Evolutionary conservation across 2,329 filamentous ascomycete genomes (phyloP).

Genomic region (Cladosporium halotolerans): DNA sequence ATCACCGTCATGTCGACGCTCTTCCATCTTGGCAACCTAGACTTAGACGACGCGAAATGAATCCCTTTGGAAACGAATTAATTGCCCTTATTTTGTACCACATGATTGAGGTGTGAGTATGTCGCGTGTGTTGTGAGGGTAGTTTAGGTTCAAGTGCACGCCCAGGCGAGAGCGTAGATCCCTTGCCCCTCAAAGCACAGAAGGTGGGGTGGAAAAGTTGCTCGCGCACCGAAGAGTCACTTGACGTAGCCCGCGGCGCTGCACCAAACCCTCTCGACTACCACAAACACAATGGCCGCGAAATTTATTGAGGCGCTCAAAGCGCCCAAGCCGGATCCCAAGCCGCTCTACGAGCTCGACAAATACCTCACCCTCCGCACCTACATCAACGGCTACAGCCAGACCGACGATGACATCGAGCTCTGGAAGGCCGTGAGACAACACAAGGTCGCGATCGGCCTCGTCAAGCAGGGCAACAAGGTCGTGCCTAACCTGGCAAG

Average conservation of each 20-base stretch:
- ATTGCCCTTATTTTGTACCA: no score
- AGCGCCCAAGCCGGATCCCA: conserved; percentile 7
- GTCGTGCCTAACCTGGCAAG: conserved; percentile 61
- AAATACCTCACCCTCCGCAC: conserved; percentile 81
- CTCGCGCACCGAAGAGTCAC: neutral
- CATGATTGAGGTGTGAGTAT: no score
- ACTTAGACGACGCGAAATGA: no score
- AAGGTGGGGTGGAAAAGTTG: neutral
- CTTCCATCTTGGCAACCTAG: conserved; percentile 29
- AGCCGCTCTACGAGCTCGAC: conserved; percentile 67
- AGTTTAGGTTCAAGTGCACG: no score
- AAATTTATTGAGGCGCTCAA: conserved; percentile 9
- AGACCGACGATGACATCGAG: conserved; percentile 70
- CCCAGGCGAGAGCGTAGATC: no score
- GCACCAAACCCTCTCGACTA: neutral
- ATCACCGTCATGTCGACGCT: conserved; percentile 49
- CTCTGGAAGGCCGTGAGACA: conserved; percentile 77
- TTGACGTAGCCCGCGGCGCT: neutral
- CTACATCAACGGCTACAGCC: conserved; percentile 73
- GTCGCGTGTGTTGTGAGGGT: no score
- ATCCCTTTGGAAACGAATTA: no score
- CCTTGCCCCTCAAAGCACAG: neutral
- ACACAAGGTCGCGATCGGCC: conserved; percentile 77
- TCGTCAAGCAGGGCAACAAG: conserved; percentile 70
- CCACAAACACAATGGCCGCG: conserved; percentile 7